phyloP scores from a whole-genome alignment of 371 early-diverging fungal genomes.

The Aphelidium insulamus region DNA sequence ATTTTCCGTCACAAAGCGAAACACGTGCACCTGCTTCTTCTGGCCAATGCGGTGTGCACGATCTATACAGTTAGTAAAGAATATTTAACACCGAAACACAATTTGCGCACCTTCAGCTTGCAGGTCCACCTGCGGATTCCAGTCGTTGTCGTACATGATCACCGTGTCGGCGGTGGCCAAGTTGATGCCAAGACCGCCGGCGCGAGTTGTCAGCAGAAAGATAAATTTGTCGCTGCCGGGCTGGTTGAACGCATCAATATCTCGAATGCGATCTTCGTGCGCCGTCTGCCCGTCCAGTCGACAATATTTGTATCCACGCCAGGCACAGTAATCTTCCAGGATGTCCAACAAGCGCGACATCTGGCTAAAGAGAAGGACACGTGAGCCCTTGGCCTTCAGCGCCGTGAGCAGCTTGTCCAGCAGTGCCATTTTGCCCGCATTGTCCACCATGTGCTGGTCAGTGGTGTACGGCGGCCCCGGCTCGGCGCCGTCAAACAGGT shows the following conservation, averaged over 20 bases:
- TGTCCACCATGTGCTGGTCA: constrained; percentile 87
- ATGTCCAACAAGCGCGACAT: constrained; percentile 98
- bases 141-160: constrained; percentile 94
- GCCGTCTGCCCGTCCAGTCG: constrained; percentile 94
- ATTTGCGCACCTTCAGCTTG: constrained; percentile 71
- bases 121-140: constrained; percentile 95
- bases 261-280: constrained; percentile 76
- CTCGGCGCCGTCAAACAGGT: constrained; percentile 96
- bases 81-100: neutral
- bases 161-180: constrained; percentile 94
- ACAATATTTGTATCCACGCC: constrained; percentile 80
- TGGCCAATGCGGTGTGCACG: constrained; percentile 99
- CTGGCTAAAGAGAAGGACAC: constrained; percentile 94
- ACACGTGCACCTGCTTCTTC: constrained; percentile 93
- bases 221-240: constrained; percentile 80
- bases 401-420: constrained; percentile 74
- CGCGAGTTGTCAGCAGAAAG: constrained; percentile 92
- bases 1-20: constrained; percentile 88
- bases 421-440: constrained; percentile 80
- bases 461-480: constrained; percentile 92
- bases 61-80: constrained; percentile 27
- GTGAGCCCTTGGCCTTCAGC: constrained; percentile 73
- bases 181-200: constrained; percentile 98
- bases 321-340: constrained; percentile 92
- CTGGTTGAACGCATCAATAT: constrained; percentile 89